Conservation (phyloP, 345 rosid species). For the Gossypium anomalum region DNA sequence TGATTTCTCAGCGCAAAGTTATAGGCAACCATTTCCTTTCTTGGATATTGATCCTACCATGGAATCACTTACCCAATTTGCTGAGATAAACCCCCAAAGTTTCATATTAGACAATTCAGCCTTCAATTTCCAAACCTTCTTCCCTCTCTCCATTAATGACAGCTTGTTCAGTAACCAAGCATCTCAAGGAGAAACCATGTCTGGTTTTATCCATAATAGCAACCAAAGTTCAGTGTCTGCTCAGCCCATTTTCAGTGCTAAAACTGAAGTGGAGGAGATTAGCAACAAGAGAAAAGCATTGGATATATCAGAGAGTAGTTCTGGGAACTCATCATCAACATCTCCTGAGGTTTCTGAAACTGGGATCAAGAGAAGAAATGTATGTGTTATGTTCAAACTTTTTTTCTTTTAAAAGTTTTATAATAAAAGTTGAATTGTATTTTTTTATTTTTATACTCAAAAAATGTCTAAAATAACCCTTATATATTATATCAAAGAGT, state of each 20-base stretch:
- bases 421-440: neutral
- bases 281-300: slow-evolving; percentile 37
- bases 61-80: slow-evolving; percentile 32
- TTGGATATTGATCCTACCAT: slow-evolving; percentile 28
- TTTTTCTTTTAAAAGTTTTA: neutral
- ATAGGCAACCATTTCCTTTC: slow-evolving; percentile 27
- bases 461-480: no score
- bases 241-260: slow-evolving; percentile 19
- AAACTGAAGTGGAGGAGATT: slow-evolving; percentile 30
- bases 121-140: slow-evolving; percentile 26
- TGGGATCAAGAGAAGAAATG: slow-evolving; percentile 31
- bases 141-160: slow-evolving; percentile 34
- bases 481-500: no score
- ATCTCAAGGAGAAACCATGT: slow-evolving; percentile 19
- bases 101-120: slow-evolving; percentile 18
- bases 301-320: slow-evolving; percentile 35
- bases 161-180: slow-evolving; percentile 33
- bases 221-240: slow-evolving; percentile 25
- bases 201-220: slow-evolving; percentile 13
- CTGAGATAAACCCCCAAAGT: slow-evolving; percentile 27
- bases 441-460: no score
- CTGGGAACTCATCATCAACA: slow-evolving; percentile 20
- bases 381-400: neutral
- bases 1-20: slow-evolving; percentile 30
- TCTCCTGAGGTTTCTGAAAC: slow-evolving; percentile 35